Conservation (phyloP, 2,329 filamentous ascomycete genomes). For the Talaromyces sp. region DNA sequence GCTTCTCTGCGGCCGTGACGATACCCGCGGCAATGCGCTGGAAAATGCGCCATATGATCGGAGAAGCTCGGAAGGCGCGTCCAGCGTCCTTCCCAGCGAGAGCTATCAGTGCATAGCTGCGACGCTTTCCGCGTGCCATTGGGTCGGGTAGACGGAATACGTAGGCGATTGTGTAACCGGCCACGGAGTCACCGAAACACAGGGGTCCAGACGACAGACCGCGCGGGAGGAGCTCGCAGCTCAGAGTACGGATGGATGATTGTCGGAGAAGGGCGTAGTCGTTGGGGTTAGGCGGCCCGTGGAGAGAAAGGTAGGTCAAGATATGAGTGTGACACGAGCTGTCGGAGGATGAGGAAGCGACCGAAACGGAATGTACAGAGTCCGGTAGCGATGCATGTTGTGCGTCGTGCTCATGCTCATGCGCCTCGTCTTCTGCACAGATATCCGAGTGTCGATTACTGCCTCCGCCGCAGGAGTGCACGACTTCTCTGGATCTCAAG, state of each 20-base stretch:
- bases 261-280: slow-evolving; percentile 57
- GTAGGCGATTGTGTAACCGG: slow-evolving; percentile 60
- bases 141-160: slow-evolving; percentile 60
- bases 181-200: slow-evolving; percentile 56
- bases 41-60: slow-evolving; percentile 55
- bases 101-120: slow-evolving; percentile 58
- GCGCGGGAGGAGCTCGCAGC: slow-evolving; percentile 56
- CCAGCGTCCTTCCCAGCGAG: slow-evolving; percentile 55
- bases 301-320: slow-evolving; percentile 58
- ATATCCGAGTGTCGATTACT: slow-evolving; percentile 31
- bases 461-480: slow-evolving; percentile 50
- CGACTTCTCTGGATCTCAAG: slow-evolving; percentile 54
- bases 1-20: slow-evolving; percentile 46
- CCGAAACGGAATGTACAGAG: slow-evolving; percentile 42
- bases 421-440: slow-evolving; percentile 33
- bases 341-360: slow-evolving; percentile 46
- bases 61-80: slow-evolving; percentile 47
- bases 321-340: slow-evolving; percentile 55
- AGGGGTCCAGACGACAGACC: slow-evolving; percentile 58
- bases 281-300: slow-evolving; percentile 53
- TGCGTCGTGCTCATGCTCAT: slow-evolving; percentile 33
- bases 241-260: slow-evolving; percentile 58
- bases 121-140: slow-evolving; percentile 56
- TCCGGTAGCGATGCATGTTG: slow-evolving; percentile 39
- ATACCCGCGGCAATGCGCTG: slow-evolving; percentile 55